Evolutionary conservation across 2,329 filamentous ascomycete species (phyloP).

Genomic region (Fusarium keratoplasticum): DNA sequence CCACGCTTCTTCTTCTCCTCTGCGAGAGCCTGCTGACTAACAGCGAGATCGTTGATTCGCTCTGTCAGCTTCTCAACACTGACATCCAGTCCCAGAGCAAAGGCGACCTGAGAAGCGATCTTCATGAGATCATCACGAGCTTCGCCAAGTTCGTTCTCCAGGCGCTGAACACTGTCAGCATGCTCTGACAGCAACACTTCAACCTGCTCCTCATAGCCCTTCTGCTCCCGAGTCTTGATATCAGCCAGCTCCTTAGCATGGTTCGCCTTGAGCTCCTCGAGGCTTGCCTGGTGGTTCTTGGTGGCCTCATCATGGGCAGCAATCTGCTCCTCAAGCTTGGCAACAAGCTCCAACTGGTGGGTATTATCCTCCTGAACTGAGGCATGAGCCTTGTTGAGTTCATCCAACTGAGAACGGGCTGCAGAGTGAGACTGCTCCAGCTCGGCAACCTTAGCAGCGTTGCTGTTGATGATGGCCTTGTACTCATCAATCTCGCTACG

Average conservation of each 20-base stretch:
- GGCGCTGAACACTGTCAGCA: constrained; percentile 63
- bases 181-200: constrained; percentile 71
- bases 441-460: constrained; percentile 76
- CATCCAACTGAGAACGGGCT: constrained; percentile 75
- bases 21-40: constrained; percentile 69
- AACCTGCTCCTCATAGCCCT: constrained; percentile 68
- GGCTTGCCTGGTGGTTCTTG: constrained; percentile 63
- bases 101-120: constrained; percentile 72
- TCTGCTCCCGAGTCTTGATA: constrained; percentile 61
- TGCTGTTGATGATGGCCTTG: constrained; percentile 76
- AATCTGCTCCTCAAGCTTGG: constrained; percentile 69
- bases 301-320: constrained; percentile 69
- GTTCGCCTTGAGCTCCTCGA: constrained; percentile 61
- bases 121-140: constrained; percentile 75
- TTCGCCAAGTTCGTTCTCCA: constrained; percentile 72
- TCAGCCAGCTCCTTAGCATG: constrained; percentile 64
- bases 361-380: constrained; percentile 59
- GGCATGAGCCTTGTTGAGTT: constrained; percentile 71
- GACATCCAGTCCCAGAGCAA: constrained; percentile 70
- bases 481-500: constrained; percentile 85
- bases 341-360: constrained; percentile 60
- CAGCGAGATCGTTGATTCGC: constrained; percentile 67
- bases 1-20: constrained; percentile 69
- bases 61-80: constrained; percentile 76
- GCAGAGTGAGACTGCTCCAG: constrained; percentile 78